These are phyloP conservation scores for Lindgomyces ingoldianus DNA, from an alignment of 495 filamentous ascomycete genomes.

Conservation along the genomic window DNA sequence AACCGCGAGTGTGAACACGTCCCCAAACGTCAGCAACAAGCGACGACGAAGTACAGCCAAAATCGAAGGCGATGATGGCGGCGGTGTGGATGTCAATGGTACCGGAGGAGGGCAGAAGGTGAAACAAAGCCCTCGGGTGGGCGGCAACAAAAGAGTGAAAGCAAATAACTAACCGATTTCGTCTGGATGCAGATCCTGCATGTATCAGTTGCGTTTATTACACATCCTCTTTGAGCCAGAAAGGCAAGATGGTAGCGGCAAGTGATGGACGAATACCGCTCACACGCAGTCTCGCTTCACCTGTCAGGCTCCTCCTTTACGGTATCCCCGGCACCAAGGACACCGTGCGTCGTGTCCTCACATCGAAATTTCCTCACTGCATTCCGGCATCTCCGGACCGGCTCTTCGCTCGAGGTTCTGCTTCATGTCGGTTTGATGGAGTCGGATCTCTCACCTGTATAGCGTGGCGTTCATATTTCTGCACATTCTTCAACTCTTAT, in stretches of 20 bases:
- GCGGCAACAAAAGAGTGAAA: slow-evolving; percentile 39
- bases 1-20: slow-evolving; percentile 76
- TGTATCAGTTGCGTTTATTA: no score
- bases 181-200: no score
- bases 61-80: slow-evolving; percentile 64
- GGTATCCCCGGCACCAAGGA: no score
- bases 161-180: slow-evolving; percentile 14
- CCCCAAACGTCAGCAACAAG: slow-evolving; percentile 77
- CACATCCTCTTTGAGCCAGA: no score
- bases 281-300: no score
- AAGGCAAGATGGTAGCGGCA: no score
- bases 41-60: slow-evolving; percentile 78
- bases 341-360: no score
- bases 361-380: neutral
- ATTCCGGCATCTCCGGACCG: no score
- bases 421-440: neutral
- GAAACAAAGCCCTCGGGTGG: slow-evolving; percentile 44
- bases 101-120: slow-evolving; percentile 48
- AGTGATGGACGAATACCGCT: no score
- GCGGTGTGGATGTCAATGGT: slow-evolving; percentile 35
- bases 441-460: slow-evolving; percentile 20
- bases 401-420: neutral
- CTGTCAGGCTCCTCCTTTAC: no score
- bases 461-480: slow-evolving; percentile 33
- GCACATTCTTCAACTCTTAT: slow-evolving; percentile 8